Conservation (phyloP, 1,284 basidiomycete genomes). For the Mycena sp. region DNA sequence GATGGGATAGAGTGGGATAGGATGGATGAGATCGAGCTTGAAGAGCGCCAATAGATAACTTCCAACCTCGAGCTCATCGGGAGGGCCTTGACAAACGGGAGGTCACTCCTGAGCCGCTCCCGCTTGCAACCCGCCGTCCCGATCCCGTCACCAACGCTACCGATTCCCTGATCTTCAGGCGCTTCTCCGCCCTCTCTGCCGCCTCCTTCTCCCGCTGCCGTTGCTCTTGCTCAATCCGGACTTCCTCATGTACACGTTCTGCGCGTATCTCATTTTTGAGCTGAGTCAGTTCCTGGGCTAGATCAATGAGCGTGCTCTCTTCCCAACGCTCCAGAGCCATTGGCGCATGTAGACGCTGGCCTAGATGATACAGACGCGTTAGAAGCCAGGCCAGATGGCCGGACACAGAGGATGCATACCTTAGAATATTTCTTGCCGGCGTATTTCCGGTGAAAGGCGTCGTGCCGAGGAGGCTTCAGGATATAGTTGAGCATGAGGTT, state of each 20-base stretch:
- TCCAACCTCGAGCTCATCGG: conserved; percentile 16
- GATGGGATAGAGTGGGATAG: conserved; percentile 24
- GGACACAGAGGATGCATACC: conserved; percentile 49
- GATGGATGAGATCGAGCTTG: conserved; percentile 19
- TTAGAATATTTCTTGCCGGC: conserved; percentile 85
- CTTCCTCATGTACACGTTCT: conserved; percentile 25
- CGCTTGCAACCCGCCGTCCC: conserved; percentile 7
- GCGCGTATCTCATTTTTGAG: conserved; percentile 55
- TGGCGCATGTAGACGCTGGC: conserved; percentile 66
- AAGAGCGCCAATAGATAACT: conserved; percentile 17
- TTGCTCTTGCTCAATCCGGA: conserved; percentile 27
- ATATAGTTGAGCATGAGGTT: conserved; percentile 92
- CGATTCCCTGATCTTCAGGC: conserved; percentile 23
- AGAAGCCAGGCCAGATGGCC: not conserved
- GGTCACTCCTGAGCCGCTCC: conserved; percentile 5
- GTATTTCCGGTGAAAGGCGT: conserved; percentile 84
- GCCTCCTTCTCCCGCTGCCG: conserved; percentile 23
- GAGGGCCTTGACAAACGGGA: conserved; percentile 2
- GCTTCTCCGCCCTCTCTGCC: conserved; percentile 21
- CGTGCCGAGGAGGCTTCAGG: conserved; percentile 70
- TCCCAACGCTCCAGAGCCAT: conserved; percentile 68
- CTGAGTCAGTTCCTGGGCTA: conserved; percentile 55
- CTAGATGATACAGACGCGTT: conserved; percentile 41
- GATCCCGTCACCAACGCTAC: conserved; percentile 19
- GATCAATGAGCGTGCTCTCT: conserved; percentile 55